Base-by-base conservation (phyloP, 208 protist genomes). In the Dictyostelium gargantuum region DNA sequence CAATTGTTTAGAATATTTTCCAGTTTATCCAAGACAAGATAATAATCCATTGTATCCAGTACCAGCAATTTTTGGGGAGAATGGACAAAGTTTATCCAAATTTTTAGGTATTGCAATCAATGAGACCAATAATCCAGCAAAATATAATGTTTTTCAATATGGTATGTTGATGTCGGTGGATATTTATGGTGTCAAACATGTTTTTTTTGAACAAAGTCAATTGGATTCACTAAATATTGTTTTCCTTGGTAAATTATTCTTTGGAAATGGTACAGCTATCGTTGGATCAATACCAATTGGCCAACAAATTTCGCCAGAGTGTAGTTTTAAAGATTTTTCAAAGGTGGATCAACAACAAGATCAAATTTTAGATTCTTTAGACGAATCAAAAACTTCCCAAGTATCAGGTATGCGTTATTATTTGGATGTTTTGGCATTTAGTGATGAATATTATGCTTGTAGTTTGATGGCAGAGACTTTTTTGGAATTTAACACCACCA, bases 141-240 rank as follows among this genome's bases (percentile, higher is more conserved):
- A 21, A 19, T 1, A 17, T 19, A 89, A 89, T 50, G 17, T 6
- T 6, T 89, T 70, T 61, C 82, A 89, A 79, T 89, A 70, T 50
- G 82, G 48, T 29, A 44, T 77, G 9, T 23, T 77, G 0, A 29
- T 52, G 1, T 52, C 38, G 11, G 17, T 77, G 6, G 5, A 6
- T 3, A 8, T 77, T 11, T 3, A 77, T 77, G 42, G 72, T 77
- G 26, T 35, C 6, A 46, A 6, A 6, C 50, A 75, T 48, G 32
- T 50, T 50, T 66, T 29, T 32, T 48, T 58, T 23, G n/a, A n/a
- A n/a, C n/a, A n/a, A n/a, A n/a, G n/a, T n/a, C n/a, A n/a, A n/a
- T n/a, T n/a, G n/a, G n/a, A n/a, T n/a, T n/a, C n/a, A n/a, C n/a
- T n/a, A n/a, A n/a, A n/a, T n/a, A 11, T 82, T 0, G 1, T 26